A percentile compares a stretch with the other conserved stretches of the same genome.
phyloP scores from a whole-genome alignment of 805 yeast species.

The Teunomyces cretensis region DNA sequence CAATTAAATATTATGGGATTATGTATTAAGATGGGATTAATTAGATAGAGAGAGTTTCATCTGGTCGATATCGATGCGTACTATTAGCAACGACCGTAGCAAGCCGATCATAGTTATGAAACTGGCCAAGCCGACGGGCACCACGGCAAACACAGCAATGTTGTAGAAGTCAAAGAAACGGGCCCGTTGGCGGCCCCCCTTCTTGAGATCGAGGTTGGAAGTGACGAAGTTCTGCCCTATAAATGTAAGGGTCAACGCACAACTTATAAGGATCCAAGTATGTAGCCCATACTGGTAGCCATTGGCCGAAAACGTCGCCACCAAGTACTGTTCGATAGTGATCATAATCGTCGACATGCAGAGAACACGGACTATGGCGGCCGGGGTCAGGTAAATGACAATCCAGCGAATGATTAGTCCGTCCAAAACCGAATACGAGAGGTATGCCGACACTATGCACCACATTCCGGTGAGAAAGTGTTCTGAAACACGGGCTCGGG shows the following conservation, averaged over 20 bases:
- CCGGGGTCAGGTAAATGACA: conserved; percentile 82
- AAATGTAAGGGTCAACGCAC: conserved; percentile 75
- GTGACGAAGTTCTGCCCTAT: conserved; percentile 88
- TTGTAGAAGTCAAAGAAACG: conserved; percentile 84
- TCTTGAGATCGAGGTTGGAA: conserved; percentile 59
- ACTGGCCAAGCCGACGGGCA: conserved; percentile 95
- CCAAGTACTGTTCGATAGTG: conserved; percentile 65
- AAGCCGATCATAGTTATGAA: conserved; percentile 88
- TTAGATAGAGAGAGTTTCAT: neutral
- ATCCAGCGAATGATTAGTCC: conserved; percentile 94
- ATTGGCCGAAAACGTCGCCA: conserved; percentile 63
- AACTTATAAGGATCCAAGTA: conserved; percentile 89
- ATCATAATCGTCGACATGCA: conserved; percentile 76
- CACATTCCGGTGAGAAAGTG: conserved; percentile 83
- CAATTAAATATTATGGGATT: neutral
- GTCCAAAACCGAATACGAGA: conserved; percentile 80
- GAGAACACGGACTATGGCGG: conserved; percentile 83
- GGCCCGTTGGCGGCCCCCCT: conserved; percentile 40
- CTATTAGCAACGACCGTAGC: conserved; percentile 69
- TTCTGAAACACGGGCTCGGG: conserved; percentile 35
- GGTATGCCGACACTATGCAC: conserved; percentile 86
- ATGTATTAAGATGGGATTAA: neutral
- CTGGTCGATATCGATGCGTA: conserved; percentile 59
- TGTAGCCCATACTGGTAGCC: conserved; percentile 74
- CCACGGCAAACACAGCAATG: conserved; percentile 93